Evolutionary conservation across 805 yeast species (phyloP), one percentile per base, ranked within the genome.

Genomic region (Candida railenensis): DNA sequence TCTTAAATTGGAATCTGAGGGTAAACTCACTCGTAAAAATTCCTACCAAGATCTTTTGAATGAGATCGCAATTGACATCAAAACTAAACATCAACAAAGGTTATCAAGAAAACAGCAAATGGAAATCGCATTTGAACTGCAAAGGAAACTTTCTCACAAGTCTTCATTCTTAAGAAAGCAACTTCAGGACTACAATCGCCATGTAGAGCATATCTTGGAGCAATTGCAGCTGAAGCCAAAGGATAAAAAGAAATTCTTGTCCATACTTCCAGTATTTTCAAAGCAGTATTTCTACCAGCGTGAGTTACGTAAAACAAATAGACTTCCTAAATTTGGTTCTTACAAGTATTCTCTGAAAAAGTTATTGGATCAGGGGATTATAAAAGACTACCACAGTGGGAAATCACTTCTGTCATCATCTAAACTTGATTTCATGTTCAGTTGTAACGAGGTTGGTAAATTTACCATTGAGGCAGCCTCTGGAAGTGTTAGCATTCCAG

Each of bases 61-160:
- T 57, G 89, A 87, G 51, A 84, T 94, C 50, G 96, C 97, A 0
- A 67, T 76, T 45, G 97, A 92, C 52, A 89, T 94, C 52, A 60
- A 64, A 43, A 74, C 77, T 4, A 71, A 76, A 53, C 75, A 71
- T 51, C 59, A 67, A 9, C 79, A 74, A 50, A 63, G 80, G 49
- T 59, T 62, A 33, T 61, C 65, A 34, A 57, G 81, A 9, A 67
- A 68, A 20, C 58, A 65, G 15, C 80, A 78, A 50, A 56, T 74
- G 32, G 62, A 57, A 12, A 63, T 73, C 8, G 74, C 80, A 9
- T 50, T 63, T 22, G 70, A 66, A 11, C 74, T 82, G 0, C 57
- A 72, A 40, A 57, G 65, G 5, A 78, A 76, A 49, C 58, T 80
- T 47, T 59, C 61, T 16, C 73, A 71, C 32, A 76, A 77, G 50